A percentile compares a stretch with the other conserved stretches of the same genome.
These are phyloP conservation scores for Candida endomychidarum DNA, from an alignment of 805 yeast genomes.

Conservation along the genomic window DNA sequence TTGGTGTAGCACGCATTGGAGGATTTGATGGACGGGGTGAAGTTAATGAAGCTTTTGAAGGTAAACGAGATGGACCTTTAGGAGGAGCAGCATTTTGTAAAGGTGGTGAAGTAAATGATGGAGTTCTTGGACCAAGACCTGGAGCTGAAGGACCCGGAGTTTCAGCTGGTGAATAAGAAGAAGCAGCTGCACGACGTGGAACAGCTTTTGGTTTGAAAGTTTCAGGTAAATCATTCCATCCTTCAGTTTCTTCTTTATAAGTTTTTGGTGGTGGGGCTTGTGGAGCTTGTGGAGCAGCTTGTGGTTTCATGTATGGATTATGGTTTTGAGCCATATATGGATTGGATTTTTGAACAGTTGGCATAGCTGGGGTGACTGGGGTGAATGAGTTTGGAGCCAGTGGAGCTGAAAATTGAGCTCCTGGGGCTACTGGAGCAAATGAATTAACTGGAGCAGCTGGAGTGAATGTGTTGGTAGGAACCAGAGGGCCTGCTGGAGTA, in stretches of 20 bases:
- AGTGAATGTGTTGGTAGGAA: neutral
- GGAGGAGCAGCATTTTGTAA: constrained; percentile 13
- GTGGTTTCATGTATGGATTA: constrained; percentile 36
- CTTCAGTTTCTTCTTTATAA: constrained; percentile 52
- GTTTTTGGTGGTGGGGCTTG: constrained; percentile 25
- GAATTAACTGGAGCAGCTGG: constrained; percentile 3
- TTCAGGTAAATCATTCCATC: constrained; percentile 72
- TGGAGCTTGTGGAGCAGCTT: constrained; percentile 19
- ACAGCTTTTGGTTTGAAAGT: constrained; percentile 42
- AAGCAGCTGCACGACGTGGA: constrained; percentile 47
- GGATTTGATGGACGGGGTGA: constrained; percentile 16
- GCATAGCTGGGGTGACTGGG: constrained; percentile 1
- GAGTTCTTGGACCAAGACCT: constrained; percentile 6
- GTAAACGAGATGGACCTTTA: constrained; percentile 24
- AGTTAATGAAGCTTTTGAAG: constrained; percentile 21
- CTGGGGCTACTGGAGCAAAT: constrained; percentile 1
- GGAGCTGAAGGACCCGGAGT: constrained; percentile 15
- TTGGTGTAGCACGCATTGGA: constrained; percentile 14
- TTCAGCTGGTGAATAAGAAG: constrained; percentile 26
- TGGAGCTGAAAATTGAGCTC: too few species aligned
- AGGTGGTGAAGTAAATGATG: constrained; percentile 10
- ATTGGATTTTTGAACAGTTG: constrained; percentile 21
- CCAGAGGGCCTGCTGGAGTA: neutral
- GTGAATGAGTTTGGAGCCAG: neutral
- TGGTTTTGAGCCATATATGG: constrained; percentile 19